Evolutionary conservation across 2,329 filamentous ascomycete genomes (phyloP).

Genomic region (Alternaria sp.): DNA sequence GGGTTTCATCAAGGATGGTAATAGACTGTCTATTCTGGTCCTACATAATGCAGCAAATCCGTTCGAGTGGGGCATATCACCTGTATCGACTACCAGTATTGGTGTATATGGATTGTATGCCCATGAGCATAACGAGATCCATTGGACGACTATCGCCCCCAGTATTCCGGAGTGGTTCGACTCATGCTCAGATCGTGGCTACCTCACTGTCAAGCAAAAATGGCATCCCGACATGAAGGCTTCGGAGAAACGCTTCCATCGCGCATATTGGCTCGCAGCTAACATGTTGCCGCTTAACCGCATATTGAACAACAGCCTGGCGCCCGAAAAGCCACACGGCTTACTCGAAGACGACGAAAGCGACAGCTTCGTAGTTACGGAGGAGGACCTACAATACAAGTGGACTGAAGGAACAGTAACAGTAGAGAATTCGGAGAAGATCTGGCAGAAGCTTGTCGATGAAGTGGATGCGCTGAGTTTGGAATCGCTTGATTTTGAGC

Average conservation of each 20-base stretch:
- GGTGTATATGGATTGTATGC: conserved; percentile 36
- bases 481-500: background rate
- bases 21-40: conserved; percentile 32
- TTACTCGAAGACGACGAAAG: conserved; percentile 5
- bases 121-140: conserved; percentile 29
- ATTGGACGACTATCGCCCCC: conserved; percentile 36
- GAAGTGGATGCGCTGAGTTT: background rate
- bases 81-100: conserved; percentile 28
- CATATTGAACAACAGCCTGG: conserved; percentile 24
- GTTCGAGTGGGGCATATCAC: conserved; percentile 10
- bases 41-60: conserved; percentile 40
- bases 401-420: conserved; percentile 12
- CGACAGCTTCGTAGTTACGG: conserved; percentile 10
- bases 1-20: conserved; percentile 38
- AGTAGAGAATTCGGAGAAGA: background rate
- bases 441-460: conserved; percentile 12
- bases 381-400: conserved; percentile 16
- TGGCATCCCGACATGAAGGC: conserved; percentile 30
- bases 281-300: conserved; percentile 20
- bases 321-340: conserved; percentile 14
- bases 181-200: background rate
- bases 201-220: conserved; percentile 14
- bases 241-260: conserved; percentile 37
- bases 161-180: conserved; percentile 13
- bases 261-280: conserved; percentile 42